Evolutionary conservation across 805 yeast species (phyloP), one percentile per base, ranked within the genome.

Genomic region (Pichia kluyveri): DNA sequence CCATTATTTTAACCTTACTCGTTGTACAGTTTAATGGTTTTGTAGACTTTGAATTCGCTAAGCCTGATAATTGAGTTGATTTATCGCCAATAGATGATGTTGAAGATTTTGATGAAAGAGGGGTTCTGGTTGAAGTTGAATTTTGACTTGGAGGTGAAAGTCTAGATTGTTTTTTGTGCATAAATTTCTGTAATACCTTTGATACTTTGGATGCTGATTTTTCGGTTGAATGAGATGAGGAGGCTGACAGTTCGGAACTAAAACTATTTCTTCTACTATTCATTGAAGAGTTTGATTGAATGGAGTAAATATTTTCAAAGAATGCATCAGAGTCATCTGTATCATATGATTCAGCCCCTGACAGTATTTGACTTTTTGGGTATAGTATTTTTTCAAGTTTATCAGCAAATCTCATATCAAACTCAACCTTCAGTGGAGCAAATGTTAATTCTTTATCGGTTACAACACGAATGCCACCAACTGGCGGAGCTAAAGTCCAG

Each of bases 381-480:
- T 57, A 64, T n/a, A 63, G 28, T 43, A 63, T 63, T 11, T 65
- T 62, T 60, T 76, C 71, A 11, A 82, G 52, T 38, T 65, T 69
- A 41, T 68, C 72, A 1, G 83, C 75, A 1, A 84, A 74, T 3
- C 60, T 56, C 57, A 75, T 75, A 50, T 82, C 87, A 58, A 82
- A 65, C 53, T 76, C 80, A 30, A 82, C 67, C 46, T 72, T 69
- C 42, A 81, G 56, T 0, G 89, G 86, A 41, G 74, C 76, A 37
- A 79, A 60, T 0, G 65, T 54, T 26, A 81, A 62, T n/a, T 66
- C 59, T 36, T 82, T 75, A 37, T 72, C 67, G 39, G 73, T 74
- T 59, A 82, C 66, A 30, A 79, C 73, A 0, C 74, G 61, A 23
- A 82, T 82, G 8, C 89, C 89, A 11, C 86, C 87, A 28, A 82